Conservation (phyloP, 768 basidiomycete genomes). For the Baorangia bicolor region DNA sequence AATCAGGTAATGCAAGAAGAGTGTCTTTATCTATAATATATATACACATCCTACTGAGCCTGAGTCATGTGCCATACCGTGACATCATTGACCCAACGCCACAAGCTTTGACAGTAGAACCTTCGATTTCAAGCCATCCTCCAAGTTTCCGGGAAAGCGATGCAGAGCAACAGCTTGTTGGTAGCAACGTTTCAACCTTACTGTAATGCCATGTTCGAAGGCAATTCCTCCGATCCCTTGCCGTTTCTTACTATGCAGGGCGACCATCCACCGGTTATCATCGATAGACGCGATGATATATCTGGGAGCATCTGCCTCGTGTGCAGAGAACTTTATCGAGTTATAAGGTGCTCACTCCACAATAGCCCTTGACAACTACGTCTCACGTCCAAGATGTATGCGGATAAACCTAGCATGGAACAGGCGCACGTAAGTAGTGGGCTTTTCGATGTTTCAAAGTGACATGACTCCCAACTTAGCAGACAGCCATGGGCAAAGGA, state of each 20-base stretch:
- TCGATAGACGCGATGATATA: slow-evolving; percentile 9
- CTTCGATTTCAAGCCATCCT: neutral
- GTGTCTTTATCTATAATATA: too few relatives aligned
- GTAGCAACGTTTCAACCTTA: neutral
- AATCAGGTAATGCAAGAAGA: too few relatives aligned
- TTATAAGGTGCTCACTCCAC: slow-evolving; percentile 2
- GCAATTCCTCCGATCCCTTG: neutral
- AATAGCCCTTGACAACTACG: slow-evolving; percentile 3
- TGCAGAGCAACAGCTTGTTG: too few relatives aligned
- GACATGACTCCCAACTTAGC: neutral
- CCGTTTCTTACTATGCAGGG: neutral
- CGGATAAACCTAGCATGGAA: neutral
- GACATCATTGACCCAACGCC: too few relatives aligned
- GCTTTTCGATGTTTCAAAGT: neutral
- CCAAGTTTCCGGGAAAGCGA: neutral
- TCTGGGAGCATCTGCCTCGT: slow-evolving; percentile 24
- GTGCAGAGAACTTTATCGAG: neutral
- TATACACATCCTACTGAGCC: too few relatives aligned
- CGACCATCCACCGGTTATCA: neutral
- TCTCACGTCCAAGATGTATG: neutral
- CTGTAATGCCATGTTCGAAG: neutral
- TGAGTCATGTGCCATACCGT: neutral
- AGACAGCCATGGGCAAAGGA: neutral
- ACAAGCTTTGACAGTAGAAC: too few relatives aligned
- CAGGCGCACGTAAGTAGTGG: slow-evolving; percentile 5